These are phyloP conservation scores for Linderniella brevidens DNA, from an alignment of 257 asterid genomes.

Conservation along the genomic window DNA sequence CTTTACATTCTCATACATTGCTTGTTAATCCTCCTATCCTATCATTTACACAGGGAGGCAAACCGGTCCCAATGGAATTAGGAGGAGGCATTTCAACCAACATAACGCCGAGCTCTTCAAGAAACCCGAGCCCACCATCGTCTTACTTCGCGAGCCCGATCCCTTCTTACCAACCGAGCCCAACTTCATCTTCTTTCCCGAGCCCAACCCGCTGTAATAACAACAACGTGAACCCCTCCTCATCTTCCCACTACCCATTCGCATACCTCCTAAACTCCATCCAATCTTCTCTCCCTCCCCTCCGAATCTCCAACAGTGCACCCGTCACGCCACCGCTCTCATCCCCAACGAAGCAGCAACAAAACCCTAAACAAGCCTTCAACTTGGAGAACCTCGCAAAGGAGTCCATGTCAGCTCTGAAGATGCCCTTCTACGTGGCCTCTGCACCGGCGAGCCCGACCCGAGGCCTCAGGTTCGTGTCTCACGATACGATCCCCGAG, in stretches of 20 bases:
- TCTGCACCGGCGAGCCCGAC: constrained; percentile 95
- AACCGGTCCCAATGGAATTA: constrained; percentile 65
- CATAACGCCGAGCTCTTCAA: constrained; percentile 79
- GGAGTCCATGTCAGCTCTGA: constrained; percentile 75
- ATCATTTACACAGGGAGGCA: constrained; percentile 50
- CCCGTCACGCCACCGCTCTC: constrained; percentile 95
- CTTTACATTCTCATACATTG: background rate
- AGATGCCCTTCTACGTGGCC: constrained; percentile 76
- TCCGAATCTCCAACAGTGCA: constrained; percentile 80
- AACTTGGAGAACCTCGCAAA: constrained; percentile 52
- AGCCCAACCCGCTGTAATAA: constrained; percentile 53
- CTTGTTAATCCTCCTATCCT: background rate
- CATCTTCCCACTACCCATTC: constrained; percentile 39
- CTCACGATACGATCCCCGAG: constrained; percentile 89
- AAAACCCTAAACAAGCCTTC: constrained; percentile 39
- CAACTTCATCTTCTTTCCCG: constrained; percentile 88
- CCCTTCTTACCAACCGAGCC: constrained; percentile 90
- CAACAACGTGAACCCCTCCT: constrained; percentile 6
- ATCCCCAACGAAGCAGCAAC: constrained; percentile 45
- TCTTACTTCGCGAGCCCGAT: constrained; percentile 87
- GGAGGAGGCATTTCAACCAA: constrained; percentile 82
- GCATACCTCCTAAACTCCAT: constrained; percentile 54
- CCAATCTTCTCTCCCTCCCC: constrained; percentile 66
- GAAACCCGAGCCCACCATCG: constrained; percentile 94
- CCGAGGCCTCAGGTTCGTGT: constrained; percentile 40